Base-by-base conservation (phyloP, 2,329 filamentous ascomycete species). In the Scytalidium lignicola region DNA sequence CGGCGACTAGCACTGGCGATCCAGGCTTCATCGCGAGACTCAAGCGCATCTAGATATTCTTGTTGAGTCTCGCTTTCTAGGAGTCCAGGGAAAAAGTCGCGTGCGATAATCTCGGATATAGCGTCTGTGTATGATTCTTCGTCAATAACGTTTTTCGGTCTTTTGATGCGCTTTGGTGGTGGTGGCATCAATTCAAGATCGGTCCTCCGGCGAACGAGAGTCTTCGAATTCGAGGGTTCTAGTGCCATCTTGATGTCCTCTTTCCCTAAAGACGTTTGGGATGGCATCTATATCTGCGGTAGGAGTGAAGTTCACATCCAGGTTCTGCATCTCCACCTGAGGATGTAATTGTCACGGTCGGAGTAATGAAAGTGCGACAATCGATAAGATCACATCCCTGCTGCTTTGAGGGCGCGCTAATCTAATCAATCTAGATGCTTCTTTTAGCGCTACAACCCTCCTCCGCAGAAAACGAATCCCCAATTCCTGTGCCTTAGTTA, bases 71-170 rank as follows among this genome's bases (percentile, higher is more conserved):
- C 84, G 13, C 84, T 85, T 65, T 97, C 90, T 3, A 91, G 73
- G 0, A 99, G 76, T 0, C 92, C 93, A 0, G 93, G 93, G 62
- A 97, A 99, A 74, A 95, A 99, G 74, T 99, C 93, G 56, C 93
- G 84, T 9, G 90, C 89, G 55, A 99, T 96, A 64, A 99, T 97
- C 58, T 93, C 86, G 0, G 91, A 96, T 22, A 99, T 76, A 1
- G 88, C 87, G 50, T 90, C 83, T 2, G 90, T 93, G 68, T 99
- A 99, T 47, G 86, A 83, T 58, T 99, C 92, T 74, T 99, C 93
- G 66, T 96, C 90, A 22, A 99, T 80, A 22, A 96, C 83, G 54
- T 86, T 87, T 54, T 85, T 83, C 0, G 93, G 93, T 46, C 93
- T 81, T 70, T 96, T 96, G 63, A 96, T 95, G 51, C 90, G 86